A percentile compares a stretch with the other conserved stretches of the same genome.
Conservation (phyloP, 148 eudicot species). For the Tetragonia tetragonoides region DNA sequence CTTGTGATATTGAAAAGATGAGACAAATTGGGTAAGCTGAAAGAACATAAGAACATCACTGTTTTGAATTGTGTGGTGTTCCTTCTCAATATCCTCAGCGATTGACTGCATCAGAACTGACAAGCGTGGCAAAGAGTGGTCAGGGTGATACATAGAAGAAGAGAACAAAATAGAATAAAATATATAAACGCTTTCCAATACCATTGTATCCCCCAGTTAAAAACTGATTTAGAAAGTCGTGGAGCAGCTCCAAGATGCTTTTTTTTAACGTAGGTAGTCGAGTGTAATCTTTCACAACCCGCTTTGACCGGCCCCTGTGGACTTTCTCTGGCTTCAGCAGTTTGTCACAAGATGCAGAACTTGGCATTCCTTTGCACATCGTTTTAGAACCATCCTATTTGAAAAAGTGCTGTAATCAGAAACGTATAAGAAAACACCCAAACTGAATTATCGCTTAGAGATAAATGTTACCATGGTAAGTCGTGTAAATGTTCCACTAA, state of each 20-base stretch:
- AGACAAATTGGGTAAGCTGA: conserved; percentile 82
- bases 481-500: conserved; percentile 80
- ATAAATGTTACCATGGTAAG: conserved; percentile 61
- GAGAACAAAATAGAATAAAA: not conserved
- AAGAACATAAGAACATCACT: conserved; percentile 78
- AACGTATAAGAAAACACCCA: not conserved
- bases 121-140: conserved; percentile 13
- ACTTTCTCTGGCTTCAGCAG: conserved; percentile 56
- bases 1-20: conserved; percentile 76
- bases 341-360: conserved; percentile 51
- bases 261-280: conserved; percentile 60
- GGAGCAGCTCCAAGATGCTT: conserved; percentile 51
- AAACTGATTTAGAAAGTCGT: conserved; percentile 71
- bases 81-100: conserved; percentile 77
- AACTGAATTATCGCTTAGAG: conserved; percentile 1
- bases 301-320: conserved; percentile 70
- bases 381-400: conserved; percentile 85
- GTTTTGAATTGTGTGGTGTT: conserved; percentile 65
- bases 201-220: conserved; percentile 90
- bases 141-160: not conserved
- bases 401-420: conserved; percentile 18
- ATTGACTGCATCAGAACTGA: conserved; percentile 90
- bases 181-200: conserved; percentile 22
- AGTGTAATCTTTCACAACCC: conserved; percentile 50
- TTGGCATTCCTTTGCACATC: conserved; percentile 69